These are phyloP conservation scores for Aspergillus quadricinctus DNA, from an alignment of 2,329 filamentous ascomycete species.

Conservation along the genomic window DNA sequence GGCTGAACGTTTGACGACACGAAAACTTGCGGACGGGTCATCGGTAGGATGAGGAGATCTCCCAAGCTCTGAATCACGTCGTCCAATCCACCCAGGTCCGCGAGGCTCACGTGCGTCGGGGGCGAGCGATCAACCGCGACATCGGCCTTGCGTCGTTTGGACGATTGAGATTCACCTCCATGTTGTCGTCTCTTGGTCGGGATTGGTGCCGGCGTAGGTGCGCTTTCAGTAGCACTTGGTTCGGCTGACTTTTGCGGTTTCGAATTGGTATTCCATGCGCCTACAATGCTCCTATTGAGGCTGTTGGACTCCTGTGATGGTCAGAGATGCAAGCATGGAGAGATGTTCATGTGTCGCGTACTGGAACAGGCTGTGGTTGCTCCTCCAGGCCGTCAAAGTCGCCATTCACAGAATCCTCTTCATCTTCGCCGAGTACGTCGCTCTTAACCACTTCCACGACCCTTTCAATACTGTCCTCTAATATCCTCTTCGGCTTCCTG, in stretches of 20 bases:
- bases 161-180: slow-evolving; percentile 59
- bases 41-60: slow-evolving; percentile 67
- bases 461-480: slow-evolving; percentile 82
- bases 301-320: slow-evolving; percentile 51
- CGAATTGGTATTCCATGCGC: slow-evolving; percentile 49
- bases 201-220: slow-evolving; percentile 23
- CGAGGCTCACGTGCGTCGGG: slow-evolving; percentile 62
- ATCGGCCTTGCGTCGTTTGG: slow-evolving; percentile 60
- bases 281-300: slow-evolving; percentile 63
- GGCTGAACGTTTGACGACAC: slow-evolving; percentile 62
- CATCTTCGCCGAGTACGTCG: slow-evolving; percentile 56
- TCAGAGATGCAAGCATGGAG: slow-evolving; percentile 10
- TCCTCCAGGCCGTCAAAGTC: slow-evolving; percentile 49
- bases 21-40: slow-evolving; percentile 65
- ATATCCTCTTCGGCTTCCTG: slow-evolving; percentile 70
- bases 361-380: slow-evolving; percentile 22
- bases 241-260: slow-evolving; percentile 31
- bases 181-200: slow-evolving; percentile 54
- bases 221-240: slow-evolving; percentile 16
- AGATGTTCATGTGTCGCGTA: slow-evolving; percentile 16
- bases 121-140: slow-evolving; percentile 58
- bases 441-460: slow-evolving; percentile 68
- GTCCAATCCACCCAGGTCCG: slow-evolving; percentile 73
- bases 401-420: slow-evolving; percentile 47
- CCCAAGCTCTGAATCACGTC: slow-evolving; percentile 65